Evolutionary conservation across 2,329 filamentous ascomycete species (phyloP).

Genomic region (Xylariaceae sp.): DNA sequence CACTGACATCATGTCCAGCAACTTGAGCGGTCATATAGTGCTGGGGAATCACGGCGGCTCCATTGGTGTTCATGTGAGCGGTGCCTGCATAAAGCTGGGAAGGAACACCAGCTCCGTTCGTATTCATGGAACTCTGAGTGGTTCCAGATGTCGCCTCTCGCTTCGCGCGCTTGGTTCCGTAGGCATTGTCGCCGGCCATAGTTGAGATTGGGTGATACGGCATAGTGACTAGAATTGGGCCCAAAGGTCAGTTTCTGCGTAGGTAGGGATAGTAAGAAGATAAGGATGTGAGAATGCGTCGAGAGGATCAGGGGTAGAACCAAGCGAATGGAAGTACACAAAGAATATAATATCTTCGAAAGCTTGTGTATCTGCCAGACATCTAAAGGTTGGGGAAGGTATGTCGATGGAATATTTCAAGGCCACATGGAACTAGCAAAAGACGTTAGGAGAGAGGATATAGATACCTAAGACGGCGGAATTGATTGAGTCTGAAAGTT

Average conservation of each 20-base stretch:
- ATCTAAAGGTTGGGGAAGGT: background rate
- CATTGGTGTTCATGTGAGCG: conserved; percentile 12
- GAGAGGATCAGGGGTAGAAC: background rate
- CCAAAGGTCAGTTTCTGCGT: background rate
- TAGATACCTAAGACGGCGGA: no score
- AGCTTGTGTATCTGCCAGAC: background rate
- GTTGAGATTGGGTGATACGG: conserved; percentile 22
- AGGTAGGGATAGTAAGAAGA: background rate
- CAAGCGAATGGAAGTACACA: background rate
- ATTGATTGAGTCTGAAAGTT: no score
- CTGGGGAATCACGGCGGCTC: conserved; percentile 17
- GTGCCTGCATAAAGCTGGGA: conserved; percentile 25
- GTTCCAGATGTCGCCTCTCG: conserved; percentile 22
- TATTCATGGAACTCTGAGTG: conserved; percentile 22
- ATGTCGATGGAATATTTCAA: background rate
- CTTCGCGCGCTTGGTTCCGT: conserved; percentile 24
- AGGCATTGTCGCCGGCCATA: conserved; percentile 25
- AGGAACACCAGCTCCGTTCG: conserved; percentile 18
- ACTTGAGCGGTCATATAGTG: conserved; percentile 26
- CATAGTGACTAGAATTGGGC: conserved; percentile 22
- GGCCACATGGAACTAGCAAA: no score
- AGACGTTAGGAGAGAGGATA: no score
- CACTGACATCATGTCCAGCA: conserved; percentile 18
- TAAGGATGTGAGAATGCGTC: background rate
- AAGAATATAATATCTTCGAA: background rate